These are phyloP conservation scores for Aspergillus fijiensis DNA, from an alignment of 2,329 filamentous ascomycete species.

Conservation along the genomic window DNA sequence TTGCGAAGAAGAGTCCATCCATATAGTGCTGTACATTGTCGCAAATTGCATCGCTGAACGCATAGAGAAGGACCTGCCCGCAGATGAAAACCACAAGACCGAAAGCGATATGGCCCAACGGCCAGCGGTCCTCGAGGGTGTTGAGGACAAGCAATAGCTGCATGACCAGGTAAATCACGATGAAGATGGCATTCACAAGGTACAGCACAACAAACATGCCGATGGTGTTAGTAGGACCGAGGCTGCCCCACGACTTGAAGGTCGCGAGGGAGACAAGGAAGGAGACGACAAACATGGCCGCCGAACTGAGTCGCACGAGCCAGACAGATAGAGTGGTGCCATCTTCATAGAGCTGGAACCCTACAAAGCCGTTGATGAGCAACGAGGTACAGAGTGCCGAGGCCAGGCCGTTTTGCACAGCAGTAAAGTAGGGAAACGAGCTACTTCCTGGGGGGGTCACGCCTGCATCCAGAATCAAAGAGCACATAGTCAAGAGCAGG, in stretches of 20 bases:
- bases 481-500: slow-evolving; percentile 83
- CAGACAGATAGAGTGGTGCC: slow-evolving; percentile 91
- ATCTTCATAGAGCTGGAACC: slow-evolving; percentile 97
- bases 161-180: slow-evolving; percentile 81
- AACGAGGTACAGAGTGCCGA: slow-evolving; percentile 86
- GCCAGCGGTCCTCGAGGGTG: slow-evolving; percentile 94
- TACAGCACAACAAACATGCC: slow-evolving; percentile 91
- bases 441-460: slow-evolving; percentile 80
- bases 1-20: slow-evolving; percentile 91
- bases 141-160: slow-evolving; percentile 85
- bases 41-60: slow-evolving; percentile 83
- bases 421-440: slow-evolving; percentile 87
- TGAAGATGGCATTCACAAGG: slow-evolving; percentile 81
- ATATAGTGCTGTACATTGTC: slow-evolving; percentile 83
- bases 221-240: slow-evolving; percentile 80
- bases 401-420: slow-evolving; percentile 77
- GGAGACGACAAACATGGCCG: slow-evolving; percentile 79
- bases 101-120: slow-evolving; percentile 85
- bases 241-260: slow-evolving; percentile 86
- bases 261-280: slow-evolving; percentile 87
- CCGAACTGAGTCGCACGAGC: slow-evolving; percentile 77
- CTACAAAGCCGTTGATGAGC: slow-evolving; percentile 95
- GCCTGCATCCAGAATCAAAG: slow-evolving; percentile 86
- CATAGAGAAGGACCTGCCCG: slow-evolving; percentile 90
- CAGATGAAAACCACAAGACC: slow-evolving; percentile 87